Base-by-base conservation (phyloP, 768 basidiomycete species). In the Russula lepida region DNA sequence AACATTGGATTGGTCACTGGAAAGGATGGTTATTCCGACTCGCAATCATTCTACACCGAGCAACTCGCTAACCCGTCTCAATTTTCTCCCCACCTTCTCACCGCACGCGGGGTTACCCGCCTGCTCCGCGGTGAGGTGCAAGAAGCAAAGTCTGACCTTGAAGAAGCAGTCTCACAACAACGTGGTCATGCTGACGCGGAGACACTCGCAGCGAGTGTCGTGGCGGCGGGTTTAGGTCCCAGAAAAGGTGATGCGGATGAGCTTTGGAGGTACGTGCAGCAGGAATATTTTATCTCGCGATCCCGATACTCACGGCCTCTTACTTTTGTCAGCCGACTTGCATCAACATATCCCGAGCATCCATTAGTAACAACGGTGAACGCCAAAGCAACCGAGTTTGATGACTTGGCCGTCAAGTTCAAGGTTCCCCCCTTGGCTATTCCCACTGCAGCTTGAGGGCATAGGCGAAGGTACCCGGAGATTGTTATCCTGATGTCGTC, bases 1-100 rank as follows among this genome's bases (percentile, higher is more conserved):
- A 84, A 80, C 23, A 84, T 92, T 59, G 84, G 85, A 30, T 79
- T 92, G 56, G 82, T 82, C 33, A 87, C 88, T 4, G 88, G 87
- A 9, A 84, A 82, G 63, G 89, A 90, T 66, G 78, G 77, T 48
- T 88, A 88, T 69, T 70, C 74, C 17, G 74, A 79, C 62, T 74
- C 76, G 25, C 69, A 76, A 59, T 76, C 80, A 39, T 92, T 91
- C 75, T 92, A 88, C 72, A 86, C 86, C 5, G 90, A 93, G 67
- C 90, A 92, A 70, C 75, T 92, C 23, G 88, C 81, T 17, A 92
- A 90, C 69, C 89, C 89, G 2, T 88, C 87, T 13, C 70, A 91
- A 54, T 81, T 85, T 15, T 88, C 86, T 0, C 81, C 86, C 11
- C 84, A 86, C 66, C 75, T 92, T 33, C 78, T 92, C 44, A 85